Evolutionary conservation across 2,329 filamentous ascomycete species (phyloP).

Genomic region (Aureobasidium pullulans): DNA sequence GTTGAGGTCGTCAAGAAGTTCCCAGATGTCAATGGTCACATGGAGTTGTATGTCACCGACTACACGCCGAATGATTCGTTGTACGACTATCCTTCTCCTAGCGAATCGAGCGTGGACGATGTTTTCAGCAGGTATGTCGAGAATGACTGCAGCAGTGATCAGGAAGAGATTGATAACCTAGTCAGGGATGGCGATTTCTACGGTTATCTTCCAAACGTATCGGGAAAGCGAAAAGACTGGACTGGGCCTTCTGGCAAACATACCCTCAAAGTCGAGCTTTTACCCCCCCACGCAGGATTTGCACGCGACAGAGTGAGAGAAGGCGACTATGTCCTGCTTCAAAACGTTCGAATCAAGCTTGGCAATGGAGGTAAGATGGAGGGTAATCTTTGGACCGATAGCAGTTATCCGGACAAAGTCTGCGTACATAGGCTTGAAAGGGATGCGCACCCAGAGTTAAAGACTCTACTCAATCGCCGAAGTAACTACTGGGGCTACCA

Average conservation of each 20-base stretch:
- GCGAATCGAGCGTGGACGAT: slow-evolving; percentile 21
- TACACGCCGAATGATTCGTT: slow-evolving; percentile 67
- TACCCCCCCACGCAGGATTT: slow-evolving; percentile 56
- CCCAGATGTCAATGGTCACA: slow-evolving; percentile 31
- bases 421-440: slow-evolving; percentile 38
- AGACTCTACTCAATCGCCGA: slow-evolving; percentile 56
- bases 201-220: slow-evolving; percentile 38
- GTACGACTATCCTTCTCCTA: slow-evolving; percentile 44
- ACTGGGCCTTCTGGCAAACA: slow-evolving; percentile 65
- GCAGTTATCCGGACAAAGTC: slow-evolving; percentile 44
- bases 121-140: not conserved
- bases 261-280: slow-evolving; percentile 65
- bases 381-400: slow-evolving; percentile 62
- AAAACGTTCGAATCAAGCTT: slow-evolving; percentile 64
- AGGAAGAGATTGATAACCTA: not conserved
- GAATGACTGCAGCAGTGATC: not conserved
- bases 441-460: slow-evolving; percentile 37
- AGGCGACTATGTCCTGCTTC: slow-evolving; percentile 58
- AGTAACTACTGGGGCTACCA: slow-evolving; percentile 45
- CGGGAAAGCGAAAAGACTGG: slow-evolving; percentile 46
- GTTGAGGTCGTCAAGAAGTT: slow-evolving; percentile 61
- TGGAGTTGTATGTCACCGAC: slow-evolving; percentile 70
- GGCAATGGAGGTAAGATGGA: slow-evolving; percentile 55
- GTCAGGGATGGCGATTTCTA: slow-evolving; percentile 47
- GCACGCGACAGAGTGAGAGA: slow-evolving; percentile 49